phyloP scores from a whole-genome alignment of 2,329 filamentous ascomycete species.

The Pleomassaria siparia region DNA sequence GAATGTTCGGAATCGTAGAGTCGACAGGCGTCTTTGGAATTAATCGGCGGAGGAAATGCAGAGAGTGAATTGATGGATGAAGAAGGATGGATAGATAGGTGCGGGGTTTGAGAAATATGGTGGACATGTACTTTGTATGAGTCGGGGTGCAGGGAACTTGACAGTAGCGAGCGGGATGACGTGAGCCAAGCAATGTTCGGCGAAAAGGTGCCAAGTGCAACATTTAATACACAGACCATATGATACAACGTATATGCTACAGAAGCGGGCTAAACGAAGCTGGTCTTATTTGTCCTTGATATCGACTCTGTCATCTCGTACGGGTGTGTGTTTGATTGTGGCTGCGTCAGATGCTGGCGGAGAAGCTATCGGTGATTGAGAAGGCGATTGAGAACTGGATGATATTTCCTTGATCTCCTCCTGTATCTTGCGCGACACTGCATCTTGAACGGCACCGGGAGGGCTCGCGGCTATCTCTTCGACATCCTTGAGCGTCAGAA shows the following conservation, averaged over 20 bases:
- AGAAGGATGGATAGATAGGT: not conserved
- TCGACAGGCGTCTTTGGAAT: too few relatives aligned
- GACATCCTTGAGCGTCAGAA: conserved; percentile 74
- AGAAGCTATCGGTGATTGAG: conserved; percentile 1
- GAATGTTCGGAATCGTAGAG: too few relatives aligned
- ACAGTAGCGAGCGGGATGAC: not conserved
- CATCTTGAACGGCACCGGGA: conserved; percentile 67
- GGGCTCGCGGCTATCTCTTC: conserved; percentile 87
- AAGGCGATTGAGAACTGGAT: not conserved
- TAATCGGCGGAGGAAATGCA: too few relatives aligned
- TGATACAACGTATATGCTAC: not conserved
- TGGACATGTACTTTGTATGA: not conserved
- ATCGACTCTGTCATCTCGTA: conserved; percentile 5
- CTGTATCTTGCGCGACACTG: conserved; percentile 42
- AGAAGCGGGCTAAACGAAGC: not conserved
- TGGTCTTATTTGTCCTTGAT: not conserved
- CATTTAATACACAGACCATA: not conserved
- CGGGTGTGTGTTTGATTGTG: conserved; percentile 2
- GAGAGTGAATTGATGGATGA: too few relatives aligned
- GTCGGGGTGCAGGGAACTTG: not conserved
- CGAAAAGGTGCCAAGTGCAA: not conserved
- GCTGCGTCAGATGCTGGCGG: not conserved
- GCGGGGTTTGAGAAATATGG: not conserved
- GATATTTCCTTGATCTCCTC: conserved; percentile 39
- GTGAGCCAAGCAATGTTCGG: not conserved